A percentile compares a stretch with the other conserved stretches of the same genome.
Evolutionary conservation across 192 early-diverging fungal species (phyloP).

Genomic region (Linnemannia exigua): DNA sequence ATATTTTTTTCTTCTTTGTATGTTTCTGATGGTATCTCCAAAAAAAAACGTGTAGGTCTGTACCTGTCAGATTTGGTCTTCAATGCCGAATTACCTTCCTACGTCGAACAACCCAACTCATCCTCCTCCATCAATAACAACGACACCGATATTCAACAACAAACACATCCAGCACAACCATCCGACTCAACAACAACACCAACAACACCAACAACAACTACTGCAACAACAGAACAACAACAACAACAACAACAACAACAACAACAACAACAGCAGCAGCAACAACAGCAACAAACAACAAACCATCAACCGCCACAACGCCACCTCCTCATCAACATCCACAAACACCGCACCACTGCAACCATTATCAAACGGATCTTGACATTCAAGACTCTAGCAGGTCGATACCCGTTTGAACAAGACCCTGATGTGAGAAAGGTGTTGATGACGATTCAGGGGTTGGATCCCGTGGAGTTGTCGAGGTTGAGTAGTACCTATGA

Average conservation of each 20-base stretch:
- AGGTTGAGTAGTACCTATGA: constrained; percentile 30
- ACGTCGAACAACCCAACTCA: constrained; percentile 44
- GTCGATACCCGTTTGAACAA: constrained; percentile 63
- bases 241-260: background rate
- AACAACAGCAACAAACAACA: background rate
- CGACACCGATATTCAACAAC: no score
- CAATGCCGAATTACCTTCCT: constrained; percentile 68
- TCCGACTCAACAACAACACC: no score
- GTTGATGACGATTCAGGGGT: constrained; percentile 34
- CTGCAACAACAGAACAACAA: no score
- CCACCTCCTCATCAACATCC: constrained; percentile 65
- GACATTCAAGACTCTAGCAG: constrained; percentile 65
- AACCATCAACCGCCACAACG: background rate
- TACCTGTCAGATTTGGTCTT: constrained; percentile 73
- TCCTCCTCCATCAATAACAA: no score
- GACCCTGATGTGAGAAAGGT: constrained; percentile 52
- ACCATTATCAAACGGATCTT: constrained; percentile 72
- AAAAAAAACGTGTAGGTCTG: constrained; percentile 61
- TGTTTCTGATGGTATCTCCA: no score
- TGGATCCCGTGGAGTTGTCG: constrained; percentile 24
- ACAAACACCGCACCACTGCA: constrained; percentile 70
- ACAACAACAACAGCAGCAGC: background rate
- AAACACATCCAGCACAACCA: no score
- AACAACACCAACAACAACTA: no score
- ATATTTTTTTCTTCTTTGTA: background rate